Percentiles rank a stretch among this genome's conserved stretches.
phyloP scores from a whole-genome alignment of 2,329 filamentous ascomycete species.

The Phyllosticta citribraziliensis region DNA sequence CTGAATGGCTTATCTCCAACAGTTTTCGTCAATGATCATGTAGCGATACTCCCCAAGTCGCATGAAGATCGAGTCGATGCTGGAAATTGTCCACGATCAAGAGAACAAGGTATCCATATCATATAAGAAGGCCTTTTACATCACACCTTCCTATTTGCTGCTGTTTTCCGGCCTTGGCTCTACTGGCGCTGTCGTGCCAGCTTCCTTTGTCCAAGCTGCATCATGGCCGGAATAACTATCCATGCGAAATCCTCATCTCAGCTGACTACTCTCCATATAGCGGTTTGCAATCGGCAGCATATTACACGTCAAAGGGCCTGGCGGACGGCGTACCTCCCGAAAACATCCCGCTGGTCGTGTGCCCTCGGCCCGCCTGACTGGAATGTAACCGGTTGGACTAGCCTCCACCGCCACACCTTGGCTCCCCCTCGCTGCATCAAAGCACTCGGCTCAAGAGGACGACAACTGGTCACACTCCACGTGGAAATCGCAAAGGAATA shows the following conservation, averaged over 20 bases:
- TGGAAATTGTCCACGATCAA: background rate
- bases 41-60: background rate
- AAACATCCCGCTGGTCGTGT: slow-evolving; percentile 1
- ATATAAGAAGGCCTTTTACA: background rate
- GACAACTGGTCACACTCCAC: background rate
- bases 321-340: background rate
- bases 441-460: background rate
- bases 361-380: slow-evolving; percentile 1
- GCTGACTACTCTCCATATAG: background rate
- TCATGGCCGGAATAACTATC: background rate
- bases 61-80: background rate
- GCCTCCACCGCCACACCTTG: background rate
- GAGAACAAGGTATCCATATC: background rate
- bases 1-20: background rate
- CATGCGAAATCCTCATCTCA: background rate
- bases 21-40: background rate
- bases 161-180: background rate
- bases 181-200: background rate
- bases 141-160: background rate
- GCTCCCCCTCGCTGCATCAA: background rate
- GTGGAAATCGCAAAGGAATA: background rate
- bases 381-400: slow-evolving; percentile 1
- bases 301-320: background rate
- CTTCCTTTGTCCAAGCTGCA: background rate
- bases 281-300: background rate